Evolutionary conservation across 1,139 yeast genomes (phyloP), one percentile per base, ranked within the genome.

Genomic region (Protomyces lactucae-debilis): DNA sequence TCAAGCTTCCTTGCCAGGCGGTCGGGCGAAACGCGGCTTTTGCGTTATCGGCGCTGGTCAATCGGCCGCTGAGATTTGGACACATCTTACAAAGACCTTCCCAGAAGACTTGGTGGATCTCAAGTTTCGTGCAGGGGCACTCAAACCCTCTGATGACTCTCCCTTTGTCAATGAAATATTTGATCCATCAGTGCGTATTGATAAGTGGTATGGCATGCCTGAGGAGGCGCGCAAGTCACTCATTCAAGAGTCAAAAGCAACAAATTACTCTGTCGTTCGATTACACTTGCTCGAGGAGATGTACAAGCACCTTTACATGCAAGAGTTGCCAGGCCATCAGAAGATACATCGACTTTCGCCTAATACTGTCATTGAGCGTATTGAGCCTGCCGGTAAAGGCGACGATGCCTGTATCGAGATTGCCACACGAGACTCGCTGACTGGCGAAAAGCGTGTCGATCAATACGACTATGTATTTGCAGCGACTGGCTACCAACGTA

Each of bases 161-260:
- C 72, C 72, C 16, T 70, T 70, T 63, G 72, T 70, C 23, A 70
- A 70, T 46, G 72, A 70, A 53, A 66, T 70, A 9, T 70, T 70
- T 59, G 69, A 70, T 53, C 72, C 72, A 3, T 68, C 68, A 10
- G 54, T 63, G 14, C 63, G 63, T 6, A 67, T 68, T 16, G 71
- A 70, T 25, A 60, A 43, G 55, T 60, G 70, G 55, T 70, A 65
- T 54, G 60, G 53, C 8, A 57, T 67, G 59, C 52, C 64, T 3
- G 59, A 54, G 14, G 46, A 48, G 1, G 40, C 54, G 10, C 63
- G 70, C 14, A 16, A 55, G 14, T 57, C 60, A 16, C 46, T 67
- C 18, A 64, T 70, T 12, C 54, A 28, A 5, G 67, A 61, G 14
- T 64, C 66, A 45, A 60, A 57, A 23, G 61, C 67, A 18, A 70